phyloP scores from a whole-genome alignment of 768 basidiomycete species.

The Suillus americanus region DNA sequence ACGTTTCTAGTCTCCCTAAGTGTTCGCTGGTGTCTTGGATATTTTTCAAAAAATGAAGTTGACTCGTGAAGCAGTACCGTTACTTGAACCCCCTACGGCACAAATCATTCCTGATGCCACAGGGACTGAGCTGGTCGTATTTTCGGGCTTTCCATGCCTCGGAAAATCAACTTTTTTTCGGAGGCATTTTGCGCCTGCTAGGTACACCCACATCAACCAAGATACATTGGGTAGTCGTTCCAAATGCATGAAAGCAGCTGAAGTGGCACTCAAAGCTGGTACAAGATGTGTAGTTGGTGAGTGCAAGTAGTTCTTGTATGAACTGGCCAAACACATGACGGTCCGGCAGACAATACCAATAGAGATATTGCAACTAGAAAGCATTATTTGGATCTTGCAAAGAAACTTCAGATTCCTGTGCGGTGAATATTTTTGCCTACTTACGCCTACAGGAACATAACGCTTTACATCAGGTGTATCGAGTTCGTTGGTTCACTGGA shows the following conservation, averaged over 20 bases:
- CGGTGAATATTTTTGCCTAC: slow-evolving; percentile 42
- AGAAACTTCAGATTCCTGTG: slow-evolving; percentile 48
- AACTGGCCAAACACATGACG: slow-evolving; percentile 5
- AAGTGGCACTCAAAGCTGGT: slow-evolving; percentile 50
- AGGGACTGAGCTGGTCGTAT: slow-evolving; percentile 51
- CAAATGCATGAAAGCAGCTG: slow-evolving; percentile 70
- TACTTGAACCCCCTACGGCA: slow-evolving; percentile 17
- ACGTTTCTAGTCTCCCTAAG: slow-evolving; percentile 47
- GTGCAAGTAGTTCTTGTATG: slow-evolving; percentile 19
- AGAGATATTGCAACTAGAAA: slow-evolving; percentile 68
- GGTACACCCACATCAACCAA: slow-evolving; percentile 86
- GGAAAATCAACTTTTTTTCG: slow-evolving; percentile 87
- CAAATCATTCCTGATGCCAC: slow-evolving; percentile 13
- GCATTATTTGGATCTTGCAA: slow-evolving; percentile 68
- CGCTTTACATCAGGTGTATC: slow-evolving; percentile 54
- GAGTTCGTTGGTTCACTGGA: slow-evolving; percentile 74
- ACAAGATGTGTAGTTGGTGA: slow-evolving; percentile 78
- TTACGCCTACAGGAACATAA: background rate
- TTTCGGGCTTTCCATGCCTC: slow-evolving; percentile 60
- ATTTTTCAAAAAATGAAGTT: background rate
- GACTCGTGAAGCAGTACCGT: slow-evolving; percentile 39
- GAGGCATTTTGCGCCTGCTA: slow-evolving; percentile 60
- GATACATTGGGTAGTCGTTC: slow-evolving; percentile 73
- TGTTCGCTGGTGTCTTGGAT: slow-evolving; percentile 17
- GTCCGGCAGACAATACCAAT: slow-evolving; percentile 83